Conservation (phyloP, 1,284 basidiomycete species). For the Ganoderma lingzhi region DNA sequence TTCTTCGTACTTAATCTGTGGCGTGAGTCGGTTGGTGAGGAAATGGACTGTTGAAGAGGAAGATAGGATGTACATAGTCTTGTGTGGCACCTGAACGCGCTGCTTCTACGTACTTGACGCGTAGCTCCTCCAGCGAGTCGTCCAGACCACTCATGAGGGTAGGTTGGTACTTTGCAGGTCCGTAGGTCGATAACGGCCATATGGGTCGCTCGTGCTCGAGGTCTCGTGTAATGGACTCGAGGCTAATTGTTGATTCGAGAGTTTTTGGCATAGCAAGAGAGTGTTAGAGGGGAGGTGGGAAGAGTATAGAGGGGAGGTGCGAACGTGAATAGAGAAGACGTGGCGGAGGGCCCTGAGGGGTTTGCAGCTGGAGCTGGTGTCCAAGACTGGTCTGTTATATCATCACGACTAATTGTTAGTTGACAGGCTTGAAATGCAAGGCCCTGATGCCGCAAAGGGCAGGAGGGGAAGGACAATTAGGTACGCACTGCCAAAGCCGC, state of each 20-base stretch:
- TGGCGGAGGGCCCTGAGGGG: slow-evolving; percentile 27
- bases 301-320: slow-evolving; percentile 34
- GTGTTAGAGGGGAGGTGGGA: slow-evolving; percentile 20
- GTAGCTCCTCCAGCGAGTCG: slow-evolving; percentile 83
- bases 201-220: slow-evolving; percentile 77
- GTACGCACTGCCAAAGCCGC: slow-evolving; percentile 47
- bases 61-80: slow-evolving; percentile 70
- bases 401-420: slow-evolving; percentile 15
- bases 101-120: slow-evolving; percentile 72
- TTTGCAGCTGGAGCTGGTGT: slow-evolving; percentile 29
- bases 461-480: slow-evolving; percentile 17
- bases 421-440: slow-evolving; percentile 40
- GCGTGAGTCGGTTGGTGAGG: not conserved
- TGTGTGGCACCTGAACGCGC: slow-evolving; percentile 61
- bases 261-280: slow-evolving; percentile 17
- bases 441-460: slow-evolving; percentile 1
- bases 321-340: slow-evolving; percentile 51
- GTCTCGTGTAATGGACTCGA: slow-evolving; percentile 68
- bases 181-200: slow-evolving; percentile 89
- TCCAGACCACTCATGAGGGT: slow-evolving; percentile 76
- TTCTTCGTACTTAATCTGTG: slow-evolving; percentile 64
- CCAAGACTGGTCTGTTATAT: slow-evolving; percentile 54
- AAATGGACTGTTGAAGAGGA: not conserved
- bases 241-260: slow-evolving; percentile 46
- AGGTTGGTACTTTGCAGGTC: slow-evolving; percentile 79